Base-by-base conservation (phyloP, 176 grass and related monocot species). In the Triticum dicoccoides region DNA sequence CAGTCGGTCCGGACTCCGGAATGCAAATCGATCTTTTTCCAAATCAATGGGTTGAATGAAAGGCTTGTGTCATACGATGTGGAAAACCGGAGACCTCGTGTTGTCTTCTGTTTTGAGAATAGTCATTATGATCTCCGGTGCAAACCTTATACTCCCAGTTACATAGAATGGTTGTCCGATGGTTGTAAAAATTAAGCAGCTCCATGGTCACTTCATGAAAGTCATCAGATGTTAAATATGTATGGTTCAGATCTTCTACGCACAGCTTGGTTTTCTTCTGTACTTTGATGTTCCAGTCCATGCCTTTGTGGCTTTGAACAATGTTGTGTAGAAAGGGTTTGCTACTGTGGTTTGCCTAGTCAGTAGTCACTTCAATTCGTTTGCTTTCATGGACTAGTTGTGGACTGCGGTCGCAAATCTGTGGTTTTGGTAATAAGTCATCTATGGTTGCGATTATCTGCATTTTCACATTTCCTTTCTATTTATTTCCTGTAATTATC, bases 131-230 rank as follows among this genome's bases (percentile, higher is more conserved):
- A 44, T 42, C 10, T n/a, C 44, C 18, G 6, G 6, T 17, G 27
- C 67, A 13, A 11, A 33, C 79, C 79, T 18, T 81, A 68, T 8
- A 51, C 52, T 68, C 79, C 79, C 25, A 68, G 41, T 68, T 81
- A 68, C 65, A 6, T 18, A 1, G 62, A 68, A n/a, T 51, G 39
- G 37, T 44, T 54, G 49, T 52, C 11, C 3, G 49, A 13, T 56
- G 13, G 15, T 18, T 42, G 64, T 14, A 14, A 30, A 54, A 44
- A 44, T 44, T 44, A 33, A 35, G 5, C 30, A 68, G 29, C 14
- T 34, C 30, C 65, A 68, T 18, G 65, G 39, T 56, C 17, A 14
- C 42, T 58, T 77, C 9, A 77, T 32, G 12, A 21, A 32, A 18
- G 42, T 44, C 42, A 34, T 58, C 27, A 34, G 49, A 17, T 77